phyloP scores from a whole-genome alignment of 2,329 filamentous ascomycete species.

The Lanzia echinophila region DNA sequence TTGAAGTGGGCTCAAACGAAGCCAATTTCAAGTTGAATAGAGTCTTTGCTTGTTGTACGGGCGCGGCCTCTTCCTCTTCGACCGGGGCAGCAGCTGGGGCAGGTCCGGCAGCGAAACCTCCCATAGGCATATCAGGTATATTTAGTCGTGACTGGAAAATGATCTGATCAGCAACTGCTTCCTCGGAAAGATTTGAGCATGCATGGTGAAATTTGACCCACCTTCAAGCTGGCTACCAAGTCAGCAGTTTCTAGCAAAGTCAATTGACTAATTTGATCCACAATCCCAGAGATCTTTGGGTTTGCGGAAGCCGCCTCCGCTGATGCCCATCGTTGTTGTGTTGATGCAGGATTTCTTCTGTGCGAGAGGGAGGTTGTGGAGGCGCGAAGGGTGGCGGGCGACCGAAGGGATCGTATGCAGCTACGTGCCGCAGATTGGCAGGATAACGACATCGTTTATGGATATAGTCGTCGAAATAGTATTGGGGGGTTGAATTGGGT shows the following conservation, averaged over 20 bases:
- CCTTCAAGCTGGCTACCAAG: conserved; percentile 91
- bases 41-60: conserved; percentile 88
- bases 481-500: background rate
- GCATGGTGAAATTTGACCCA: too few species aligned
- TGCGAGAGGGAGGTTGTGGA: conserved; percentile 41
- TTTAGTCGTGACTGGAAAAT: conserved; percentile 73
- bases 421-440: conserved; percentile 58
- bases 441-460: conserved; percentile 51
- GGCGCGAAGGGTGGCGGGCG: conserved; percentile 39
- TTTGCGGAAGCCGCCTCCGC: conserved; percentile 66
- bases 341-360: conserved; percentile 38
- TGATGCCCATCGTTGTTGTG: conserved; percentile 84
- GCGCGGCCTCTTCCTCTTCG: conserved; percentile 82
- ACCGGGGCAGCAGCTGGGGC: conserved; percentile 54
- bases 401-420: conserved; percentile 57
- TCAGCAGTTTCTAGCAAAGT: conserved; percentile 96
- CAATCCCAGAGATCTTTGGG: conserved; percentile 90
- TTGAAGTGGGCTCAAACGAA: conserved; percentile 78
- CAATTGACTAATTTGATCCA: conserved; percentile 98
- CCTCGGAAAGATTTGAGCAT: background rate
- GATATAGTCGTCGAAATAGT: conserved; percentile 18
- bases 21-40: conserved; percentile 94
- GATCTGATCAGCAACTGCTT: conserved; percentile 15
- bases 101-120: conserved; percentile 69
- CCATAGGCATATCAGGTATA: conserved; percentile 94